Conservation (phyloP, 2,329 filamentous ascomycete species). For the Talaromyces sp. region DNA sequence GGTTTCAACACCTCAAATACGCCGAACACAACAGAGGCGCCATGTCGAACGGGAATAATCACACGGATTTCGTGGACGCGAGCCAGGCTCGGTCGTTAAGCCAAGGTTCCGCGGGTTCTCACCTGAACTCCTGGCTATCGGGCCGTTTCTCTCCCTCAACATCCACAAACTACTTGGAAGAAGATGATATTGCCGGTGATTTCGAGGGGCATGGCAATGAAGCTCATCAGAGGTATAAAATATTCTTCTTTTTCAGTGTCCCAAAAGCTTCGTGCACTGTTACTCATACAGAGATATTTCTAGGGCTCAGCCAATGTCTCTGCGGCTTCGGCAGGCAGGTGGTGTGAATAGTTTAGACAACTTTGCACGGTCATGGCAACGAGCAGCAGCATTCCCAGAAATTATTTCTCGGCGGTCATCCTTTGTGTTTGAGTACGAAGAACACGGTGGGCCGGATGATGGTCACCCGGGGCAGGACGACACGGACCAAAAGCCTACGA, state of each 20-base stretch:
- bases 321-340: conserved; percentile 62
- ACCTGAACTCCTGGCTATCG: conserved; percentile 12
- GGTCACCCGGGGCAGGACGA: conserved; percentile 20
- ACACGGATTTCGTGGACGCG: conserved; percentile 1
- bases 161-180: conserved; percentile 5
- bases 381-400: conserved; percentile 81
- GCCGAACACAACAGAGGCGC: neutral
- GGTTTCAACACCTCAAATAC: neutral
- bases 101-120: conserved; percentile 14
- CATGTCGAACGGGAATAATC: conserved; percentile 6
- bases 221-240: conserved; percentile 17
- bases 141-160: conserved; percentile 12
- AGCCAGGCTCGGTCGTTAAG: conserved; percentile 13
- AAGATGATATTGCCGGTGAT: neutral
- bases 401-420: conserved; percentile 74
- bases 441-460: conserved; percentile 44
- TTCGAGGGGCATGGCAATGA: conserved; percentile 14
- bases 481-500: conserved; percentile 12
- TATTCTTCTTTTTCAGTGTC: neutral
- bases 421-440: conserved; percentile 55
- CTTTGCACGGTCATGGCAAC: conserved; percentile 87
- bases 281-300: neutral
- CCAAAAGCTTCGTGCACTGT: neutral
- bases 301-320: conserved; percentile 38
- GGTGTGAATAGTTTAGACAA: conserved; percentile 92